Percentiles rank a stretch among this genome's conserved stretches.
phyloP scores from a whole-genome alignment of 73 alveolate species.

The Symbiodinium natans region DNA sequence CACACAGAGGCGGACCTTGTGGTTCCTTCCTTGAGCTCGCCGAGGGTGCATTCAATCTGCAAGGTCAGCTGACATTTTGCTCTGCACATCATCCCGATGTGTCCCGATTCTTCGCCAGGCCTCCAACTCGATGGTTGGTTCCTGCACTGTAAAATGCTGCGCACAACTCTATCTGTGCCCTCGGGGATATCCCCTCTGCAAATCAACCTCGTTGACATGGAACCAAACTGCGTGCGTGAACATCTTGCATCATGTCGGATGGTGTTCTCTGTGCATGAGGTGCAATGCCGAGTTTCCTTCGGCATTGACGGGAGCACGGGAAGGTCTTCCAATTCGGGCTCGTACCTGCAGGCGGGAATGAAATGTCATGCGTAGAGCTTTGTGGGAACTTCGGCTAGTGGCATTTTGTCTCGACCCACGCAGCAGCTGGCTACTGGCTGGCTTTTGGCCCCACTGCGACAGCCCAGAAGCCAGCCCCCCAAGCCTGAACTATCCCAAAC shows the following conservation, averaged over 20 bases:
- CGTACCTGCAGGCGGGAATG: constrained; percentile 24
- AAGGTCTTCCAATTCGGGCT: constrained; percentile 75
- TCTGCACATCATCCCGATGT: background rate
- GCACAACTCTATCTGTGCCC: too few species aligned
- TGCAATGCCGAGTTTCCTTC: background rate
- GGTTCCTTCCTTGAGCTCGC: constrained; percentile 82
- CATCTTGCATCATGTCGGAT: too few species aligned
- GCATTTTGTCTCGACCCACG: too few species aligned
- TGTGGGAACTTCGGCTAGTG: too few species aligned
- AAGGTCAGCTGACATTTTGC: background rate
- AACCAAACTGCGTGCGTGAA: background rate
- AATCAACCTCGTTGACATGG: background rate
- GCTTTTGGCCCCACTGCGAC: too few species aligned
- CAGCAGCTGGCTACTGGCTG: too few species aligned
- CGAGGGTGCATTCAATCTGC: constrained; percentile 85
- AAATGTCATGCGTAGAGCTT: too few species aligned
- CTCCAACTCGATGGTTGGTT: constrained; percentile 76
- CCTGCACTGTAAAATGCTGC: background rate
- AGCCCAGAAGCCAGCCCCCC: too few species aligned
- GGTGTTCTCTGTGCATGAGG: too few species aligned
- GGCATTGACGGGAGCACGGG: constrained; percentile 66
- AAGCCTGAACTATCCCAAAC: too few species aligned
- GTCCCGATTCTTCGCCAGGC: background rate
- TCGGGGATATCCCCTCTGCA: too few species aligned
- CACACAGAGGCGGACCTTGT: constrained; percentile 1